phyloP scores from a whole-genome alignment of 768 basidiomycete species.

The Lenzites betulinus region DNA sequence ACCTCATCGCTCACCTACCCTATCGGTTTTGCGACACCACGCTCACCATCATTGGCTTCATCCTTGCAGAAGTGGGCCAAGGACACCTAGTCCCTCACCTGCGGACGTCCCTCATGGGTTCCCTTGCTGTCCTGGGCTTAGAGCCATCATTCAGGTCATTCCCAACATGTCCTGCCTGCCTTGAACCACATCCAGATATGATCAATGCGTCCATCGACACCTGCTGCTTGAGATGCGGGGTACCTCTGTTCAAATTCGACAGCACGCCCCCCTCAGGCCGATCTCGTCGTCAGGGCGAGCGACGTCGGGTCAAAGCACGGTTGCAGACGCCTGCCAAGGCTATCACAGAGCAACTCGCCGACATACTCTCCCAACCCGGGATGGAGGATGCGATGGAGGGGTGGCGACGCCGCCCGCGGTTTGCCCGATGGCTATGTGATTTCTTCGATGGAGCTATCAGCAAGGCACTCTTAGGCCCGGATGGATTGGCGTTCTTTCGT shows the following conservation, averaged over 20 bases:
- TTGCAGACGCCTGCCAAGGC: conserved; percentile 13
- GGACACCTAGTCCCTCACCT: background rate
- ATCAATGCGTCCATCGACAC: background rate
- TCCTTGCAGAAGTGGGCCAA: background rate
- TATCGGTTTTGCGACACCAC: background rate
- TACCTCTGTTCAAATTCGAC: background rate
- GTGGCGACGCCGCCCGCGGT: conserved; percentile 10
- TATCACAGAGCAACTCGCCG: conserved; percentile 20
- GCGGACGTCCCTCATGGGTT: too few species aligned
- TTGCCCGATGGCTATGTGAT: conserved; percentile 23
- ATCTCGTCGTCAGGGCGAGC: background rate
- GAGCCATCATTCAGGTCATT: background rate
- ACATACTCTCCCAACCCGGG: conserved; percentile 22
- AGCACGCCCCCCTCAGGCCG: background rate
- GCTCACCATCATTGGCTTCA: background rate
- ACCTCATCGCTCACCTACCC: conserved; percentile 4
- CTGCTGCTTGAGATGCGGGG: background rate
- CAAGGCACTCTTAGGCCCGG: conserved; percentile 24
- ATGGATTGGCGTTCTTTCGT: conserved; percentile 33
- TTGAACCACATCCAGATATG: background rate
- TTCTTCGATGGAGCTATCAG: conserved; percentile 35
- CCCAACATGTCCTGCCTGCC: conserved; percentile 2
- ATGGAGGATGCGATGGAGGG: conserved; percentile 30
- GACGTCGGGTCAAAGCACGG: background rate
- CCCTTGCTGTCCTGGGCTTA: background rate